Base-by-base conservation (phyloP, 148 eudicot genomes). In the Polygonum maritimum region DNA sequence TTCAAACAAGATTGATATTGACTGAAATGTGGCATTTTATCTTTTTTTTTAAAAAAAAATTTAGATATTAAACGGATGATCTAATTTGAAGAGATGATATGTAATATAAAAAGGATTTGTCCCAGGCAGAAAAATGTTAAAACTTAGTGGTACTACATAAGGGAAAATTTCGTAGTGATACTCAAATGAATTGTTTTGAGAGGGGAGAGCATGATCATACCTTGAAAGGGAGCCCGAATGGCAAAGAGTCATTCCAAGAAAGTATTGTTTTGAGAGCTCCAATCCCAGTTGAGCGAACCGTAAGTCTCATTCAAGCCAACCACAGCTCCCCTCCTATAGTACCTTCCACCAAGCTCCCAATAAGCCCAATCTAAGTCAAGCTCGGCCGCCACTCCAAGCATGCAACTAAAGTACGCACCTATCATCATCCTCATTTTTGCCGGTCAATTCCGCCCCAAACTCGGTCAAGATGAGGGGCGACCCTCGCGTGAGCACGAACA, bases 381-480 rank as follows among this genome's bases (percentile, higher is more conserved):
- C 49, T 95, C 89, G 63, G 91, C 93, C 2, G 90, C 88, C 96
- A 87, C 76, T 31, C 86, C 89, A 79, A 90, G 70, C 76, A 95
- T 89, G 76, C 99, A 92, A 62, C 82, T 85, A 70, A 95, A 83
- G 80, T 81, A 95, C 31, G 31, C 31, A 26, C 85, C 96, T 85
- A 63, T 91, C 91, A 39, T 91, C 97, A 82, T 90, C 86, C 2
- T 76, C 90, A 87, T 84, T 87, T 0, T 57, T 81, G 5, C 94
- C 97, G 74, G 87, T 90, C 44, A 82, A 84, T 57, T 95, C 92
- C 2, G 91, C 74, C 11, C 99, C 99, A 79, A 87, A 92, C 83
- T 95, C 99, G 57, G 96, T 92, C 76, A 95, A 48, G 63, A 95
- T 89, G 82, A 95, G 82, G 18, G 99, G 99, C 83, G 73, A 90